These are phyloP conservation scores for Nissolia schottii DNA, from an alignment of 306 rosid genomes.

Conservation along the genomic window DNA sequence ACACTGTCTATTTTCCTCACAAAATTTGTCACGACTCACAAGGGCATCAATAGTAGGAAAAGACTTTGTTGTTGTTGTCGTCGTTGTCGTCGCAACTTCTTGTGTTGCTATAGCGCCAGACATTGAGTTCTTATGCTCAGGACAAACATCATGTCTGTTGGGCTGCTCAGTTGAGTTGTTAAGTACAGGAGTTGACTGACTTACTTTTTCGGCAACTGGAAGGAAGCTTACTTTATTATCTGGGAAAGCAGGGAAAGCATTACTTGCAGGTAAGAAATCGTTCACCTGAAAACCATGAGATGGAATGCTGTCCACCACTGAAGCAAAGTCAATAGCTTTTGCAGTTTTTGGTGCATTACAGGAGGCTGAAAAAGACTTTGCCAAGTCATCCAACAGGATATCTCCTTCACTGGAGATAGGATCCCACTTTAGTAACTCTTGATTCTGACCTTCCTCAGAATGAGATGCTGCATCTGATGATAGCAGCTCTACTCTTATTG, in stretches of 20 bases:
- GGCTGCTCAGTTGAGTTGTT: constrained; percentile 27
- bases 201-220: constrained; percentile 20
- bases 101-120: constrained; percentile 15
- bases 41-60: neutral
- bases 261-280: constrained; percentile 42
- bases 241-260: constrained; percentile 20
- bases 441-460: constrained; percentile 38
- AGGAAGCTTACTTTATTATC: constrained; percentile 9
- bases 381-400: constrained; percentile 63
- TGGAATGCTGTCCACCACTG: constrained; percentile 46
- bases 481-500: constrained; percentile 61
- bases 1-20: constrained; percentile 3
- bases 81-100: neutral
- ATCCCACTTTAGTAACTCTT: constrained; percentile 69
- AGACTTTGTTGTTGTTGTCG: neutral
- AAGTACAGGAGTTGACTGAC: constrained; percentile 22
- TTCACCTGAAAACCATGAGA: constrained; percentile 64
- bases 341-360: constrained; percentile 43
- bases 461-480: constrained; percentile 45
- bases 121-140: constrained; percentile 14
- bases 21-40: constrained; percentile 8
- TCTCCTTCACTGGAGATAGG: constrained; percentile 84
- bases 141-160: constrained; percentile 25
- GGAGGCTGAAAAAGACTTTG: constrained; percentile 46
- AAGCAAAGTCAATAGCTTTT: constrained; percentile 66